phyloP scores from a whole-genome alignment of 2,329 filamentous ascomycete genomes.

The Colletotrichum filicis region DNA sequence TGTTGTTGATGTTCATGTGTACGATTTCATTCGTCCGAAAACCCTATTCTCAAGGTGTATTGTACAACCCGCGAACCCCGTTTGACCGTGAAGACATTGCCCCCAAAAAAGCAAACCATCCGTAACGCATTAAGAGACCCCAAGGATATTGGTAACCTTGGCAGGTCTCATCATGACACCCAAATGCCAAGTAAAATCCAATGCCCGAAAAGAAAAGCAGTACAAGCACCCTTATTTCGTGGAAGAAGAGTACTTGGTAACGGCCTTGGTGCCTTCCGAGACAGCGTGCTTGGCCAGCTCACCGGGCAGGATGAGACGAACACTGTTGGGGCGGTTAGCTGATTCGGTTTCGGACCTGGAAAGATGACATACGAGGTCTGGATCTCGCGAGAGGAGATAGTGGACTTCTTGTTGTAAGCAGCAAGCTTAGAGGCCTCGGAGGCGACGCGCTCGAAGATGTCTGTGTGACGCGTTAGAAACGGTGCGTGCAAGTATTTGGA shows the following conservation, averaged over 20 bases:
- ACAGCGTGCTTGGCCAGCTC: slow-evolving; percentile 99
- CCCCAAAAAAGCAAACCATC: slow-evolving; percentile 75
- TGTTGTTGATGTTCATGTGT: slow-evolving; percentile 58
- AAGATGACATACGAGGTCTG: slow-evolving; percentile 81
- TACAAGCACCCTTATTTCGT: slow-evolving; percentile 81
- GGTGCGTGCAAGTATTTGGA: not conserved
- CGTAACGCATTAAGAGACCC: slow-evolving; percentile 80
- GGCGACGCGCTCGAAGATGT: slow-evolving; percentile 99
- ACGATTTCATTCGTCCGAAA: slow-evolving; percentile 71
- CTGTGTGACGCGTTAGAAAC: slow-evolving; percentile 56
- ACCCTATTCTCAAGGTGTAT: slow-evolving; percentile 73
- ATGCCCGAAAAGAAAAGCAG: slow-evolving; percentile 71
- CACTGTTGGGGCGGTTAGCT: slow-evolving; percentile 70
- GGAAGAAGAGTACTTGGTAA: slow-evolving; percentile 99
- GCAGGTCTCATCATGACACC: slow-evolving; percentile 68
- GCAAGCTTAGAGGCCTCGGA: slow-evolving; percentile 99
- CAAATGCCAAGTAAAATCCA: slow-evolving; percentile 66
- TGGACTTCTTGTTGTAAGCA: slow-evolving; percentile 99
- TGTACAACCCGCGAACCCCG: slow-evolving; percentile 79
- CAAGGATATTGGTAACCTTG: slow-evolving; percentile 55
- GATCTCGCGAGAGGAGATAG: slow-evolving; percentile 98
- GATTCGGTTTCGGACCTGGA: slow-evolving; percentile 41
- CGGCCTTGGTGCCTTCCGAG: slow-evolving; percentile 99
- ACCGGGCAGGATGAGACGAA: slow-evolving; percentile 96
- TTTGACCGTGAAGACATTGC: slow-evolving; percentile 77